Base-by-base conservation (phyloP, 768 basidiomycete species). In the Lactarius sp. region DNA sequence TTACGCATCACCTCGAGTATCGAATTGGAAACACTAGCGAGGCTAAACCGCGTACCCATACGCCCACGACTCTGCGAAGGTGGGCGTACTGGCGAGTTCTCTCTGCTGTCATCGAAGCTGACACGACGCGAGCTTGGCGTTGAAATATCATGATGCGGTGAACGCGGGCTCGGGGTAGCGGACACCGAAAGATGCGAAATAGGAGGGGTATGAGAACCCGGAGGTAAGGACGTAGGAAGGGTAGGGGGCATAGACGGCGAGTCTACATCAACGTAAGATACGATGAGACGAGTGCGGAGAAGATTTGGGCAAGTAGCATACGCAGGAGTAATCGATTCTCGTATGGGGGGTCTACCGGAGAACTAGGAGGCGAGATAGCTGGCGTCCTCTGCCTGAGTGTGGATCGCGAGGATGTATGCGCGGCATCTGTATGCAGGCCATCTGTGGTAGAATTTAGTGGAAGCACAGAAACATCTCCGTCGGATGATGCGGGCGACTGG, bases 21-120 rank as follows among this genome's bases (percentile, higher is more conserved):
- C 9, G 55, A 61, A 22, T 22, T 66, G 5, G 67, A 66, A 14
- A 68, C 55, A 27, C 18, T 42, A 20, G 65, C 55, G 20, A 68
- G 22, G 65, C 59, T 68, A 34, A 61, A 62, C 13, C 65, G 65
- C 31, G 60, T 39, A 20, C 53, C 13, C 55, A 50, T 37, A 34
- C 65, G 64, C 16, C 60, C 61, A n/a, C 54, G 65, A 59, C 67
- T 68, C 33, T 51, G 51, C 52, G 55, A 66, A 49, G 57, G 60
- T 44, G 53, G 39, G 20, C 39, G 46, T 18, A 34, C 53, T 6
- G 14, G 33, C 41, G 52, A 27, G 44, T 22, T 42, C 27, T 51
- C 58, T 31, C 20, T 22, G 33, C 36, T 37, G 16, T 50, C 58
- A 52, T 42, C 18, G 18, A 39, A 53, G 10, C 33, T 36, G 42